Evolutionary conservation across 2,329 filamentous ascomycete species (phyloP).

Genomic region (Cephalotrichum gorgonifer): DNA sequence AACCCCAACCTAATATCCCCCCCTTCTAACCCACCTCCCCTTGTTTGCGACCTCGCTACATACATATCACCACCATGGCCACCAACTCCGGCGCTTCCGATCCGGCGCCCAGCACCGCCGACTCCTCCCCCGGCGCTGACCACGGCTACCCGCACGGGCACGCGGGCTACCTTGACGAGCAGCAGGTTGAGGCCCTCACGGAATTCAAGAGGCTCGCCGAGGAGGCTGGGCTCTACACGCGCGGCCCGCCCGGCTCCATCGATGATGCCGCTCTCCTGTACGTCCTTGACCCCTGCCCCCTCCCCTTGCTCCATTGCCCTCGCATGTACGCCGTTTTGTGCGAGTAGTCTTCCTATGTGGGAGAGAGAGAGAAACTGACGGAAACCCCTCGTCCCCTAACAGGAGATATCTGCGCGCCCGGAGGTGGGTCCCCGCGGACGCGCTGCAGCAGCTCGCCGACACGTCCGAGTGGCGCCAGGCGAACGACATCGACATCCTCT

Average conservation of each 20-base stretch:
- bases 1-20: neutral
- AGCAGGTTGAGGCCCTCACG: constrained; percentile 56
- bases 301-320: neutral
- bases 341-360: neutral
- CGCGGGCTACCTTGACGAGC: constrained; percentile 61
- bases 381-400: constrained; percentile 10
- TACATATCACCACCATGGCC: neutral
- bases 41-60: neutral
- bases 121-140: constrained; percentile 18
- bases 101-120: neutral
- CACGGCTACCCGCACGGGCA: constrained; percentile 65
- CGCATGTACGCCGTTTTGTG: neutral
- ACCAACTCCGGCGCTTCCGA: constrained; percentile 5
- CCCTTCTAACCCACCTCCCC: neutral
- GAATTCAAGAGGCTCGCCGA: constrained; percentile 62
- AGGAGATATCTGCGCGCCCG: constrained; percentile 82
- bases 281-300: constrained; percentile 16
- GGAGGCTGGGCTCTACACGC: constrained; percentile 54
- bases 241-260: constrained; percentile 48
- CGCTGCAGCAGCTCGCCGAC: constrained; percentile 73
- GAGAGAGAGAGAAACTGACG: neutral
- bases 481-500: constrained; percentile 68
- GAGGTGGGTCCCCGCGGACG: constrained; percentile 68
- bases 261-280: constrained; percentile 66
- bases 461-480: constrained; percentile 80